Evolutionary conservation across 2,329 filamentous ascomycete species (phyloP).

Genomic region (Colletotrichum navitas): DNA sequence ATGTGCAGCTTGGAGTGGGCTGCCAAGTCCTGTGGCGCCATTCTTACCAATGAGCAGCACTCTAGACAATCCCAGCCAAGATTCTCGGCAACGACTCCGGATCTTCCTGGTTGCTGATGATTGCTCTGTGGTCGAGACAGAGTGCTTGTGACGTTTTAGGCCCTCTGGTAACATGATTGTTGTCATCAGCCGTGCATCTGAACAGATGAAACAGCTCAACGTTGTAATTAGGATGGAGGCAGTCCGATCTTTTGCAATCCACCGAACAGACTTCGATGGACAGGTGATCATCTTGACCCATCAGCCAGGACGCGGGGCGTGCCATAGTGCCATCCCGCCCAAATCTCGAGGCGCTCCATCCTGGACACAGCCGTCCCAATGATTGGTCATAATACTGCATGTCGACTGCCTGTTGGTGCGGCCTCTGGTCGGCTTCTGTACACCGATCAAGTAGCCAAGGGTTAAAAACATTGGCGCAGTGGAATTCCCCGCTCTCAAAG

Average conservation of each 20-base stretch:
- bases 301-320: neutral
- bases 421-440: conserved; percentile 4
- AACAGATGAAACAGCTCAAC: neutral
- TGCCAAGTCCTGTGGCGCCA: conserved; percentile 25
- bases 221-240: too few relatives aligned
- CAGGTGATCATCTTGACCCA: neutral
- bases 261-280: neutral
- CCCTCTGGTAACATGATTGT: neutral
- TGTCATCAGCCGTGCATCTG: neutral
- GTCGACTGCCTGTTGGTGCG: neutral
- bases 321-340: conserved; percentile 20
- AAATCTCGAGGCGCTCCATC: neutral
- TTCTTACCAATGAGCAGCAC: conserved; percentile 12
- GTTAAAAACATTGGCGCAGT: too few relatives aligned
- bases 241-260: neutral
- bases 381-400: neutral
- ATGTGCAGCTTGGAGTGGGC: neutral
- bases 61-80: neutral
- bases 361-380: conserved; percentile 18
- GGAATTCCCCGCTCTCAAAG: too few relatives aligned
- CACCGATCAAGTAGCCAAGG: too few relatives aligned
- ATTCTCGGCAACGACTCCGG: neutral
- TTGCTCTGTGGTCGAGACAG: neutral
- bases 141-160: neutral
- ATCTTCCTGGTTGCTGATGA: neutral